phyloP scores from a whole-genome alignment of 2,329 filamentous ascomycete species.

The Stenocarpella maydis region DNA sequence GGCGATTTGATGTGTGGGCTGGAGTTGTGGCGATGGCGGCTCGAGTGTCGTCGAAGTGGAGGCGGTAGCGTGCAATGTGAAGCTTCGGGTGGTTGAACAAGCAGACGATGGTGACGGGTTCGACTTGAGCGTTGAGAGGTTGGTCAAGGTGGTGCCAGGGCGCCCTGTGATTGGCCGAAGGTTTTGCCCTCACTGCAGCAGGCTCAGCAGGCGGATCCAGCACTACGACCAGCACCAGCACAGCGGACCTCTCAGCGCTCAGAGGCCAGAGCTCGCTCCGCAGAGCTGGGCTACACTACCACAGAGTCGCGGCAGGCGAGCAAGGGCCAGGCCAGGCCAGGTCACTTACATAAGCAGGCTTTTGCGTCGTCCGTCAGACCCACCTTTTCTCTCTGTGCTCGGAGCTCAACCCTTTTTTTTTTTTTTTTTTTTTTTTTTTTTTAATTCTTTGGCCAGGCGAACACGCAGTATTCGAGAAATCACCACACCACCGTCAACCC shows the following conservation, averaged over 20 bases:
- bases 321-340: conserved; percentile 4
- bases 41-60: conserved; percentile 26
- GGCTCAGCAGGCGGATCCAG: conserved; percentile 38
- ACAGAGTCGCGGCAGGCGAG: neutral
- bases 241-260: neutral
- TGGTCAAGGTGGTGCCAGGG: conserved; percentile 48
- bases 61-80: conserved; percentile 26
- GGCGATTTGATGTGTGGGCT: conserved; percentile 30
- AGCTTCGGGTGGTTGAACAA: conserved; percentile 35
- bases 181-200: conserved; percentile 51
- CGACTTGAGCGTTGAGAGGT: conserved; percentile 26
- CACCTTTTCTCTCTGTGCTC: conserved; percentile 23
- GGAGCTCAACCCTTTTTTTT: conserved; percentile 16
- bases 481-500: conserved; percentile 17
- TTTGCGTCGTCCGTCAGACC: conserved; percentile 11
- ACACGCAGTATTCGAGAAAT: neutral
- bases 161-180: conserved; percentile 50
- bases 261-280: neutral
- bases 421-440: conserved; percentile 14
- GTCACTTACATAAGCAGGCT: neutral
- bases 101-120: conserved; percentile 35
- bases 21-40: conserved; percentile 33
- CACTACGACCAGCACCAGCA: neutral
- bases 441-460: neutral
- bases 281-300: no score